These are phyloP conservation scores for Penicillium sp. DNA, from an alignment of 2,329 filamentous ascomycete species.

Conservation along the genomic window DNA sequence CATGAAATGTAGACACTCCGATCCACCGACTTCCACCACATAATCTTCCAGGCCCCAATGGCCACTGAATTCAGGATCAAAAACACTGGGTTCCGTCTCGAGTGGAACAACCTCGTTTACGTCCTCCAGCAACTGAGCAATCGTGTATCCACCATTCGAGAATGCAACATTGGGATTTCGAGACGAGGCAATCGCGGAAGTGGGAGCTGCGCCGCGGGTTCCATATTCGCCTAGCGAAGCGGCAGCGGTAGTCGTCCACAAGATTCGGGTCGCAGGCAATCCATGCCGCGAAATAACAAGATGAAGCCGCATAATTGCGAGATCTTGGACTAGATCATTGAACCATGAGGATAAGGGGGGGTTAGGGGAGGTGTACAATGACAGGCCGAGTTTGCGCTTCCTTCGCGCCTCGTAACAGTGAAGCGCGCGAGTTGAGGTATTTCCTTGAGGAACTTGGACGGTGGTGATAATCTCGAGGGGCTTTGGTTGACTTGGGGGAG, in stretches of 20 bases:
- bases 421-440: background rate
- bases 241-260: slow-evolving; percentile 63
- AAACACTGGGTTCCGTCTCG: slow-evolving; percentile 58
- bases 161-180: slow-evolving; percentile 37
- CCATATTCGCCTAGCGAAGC: slow-evolving; percentile 12
- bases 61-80: slow-evolving; percentile 36
- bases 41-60: slow-evolving; percentile 91
- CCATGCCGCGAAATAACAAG: slow-evolving; percentile 71
- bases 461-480: no score
- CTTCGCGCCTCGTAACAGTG: background rate
- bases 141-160: slow-evolving; percentile 60
- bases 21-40: slow-evolving; percentile 76
- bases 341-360: background rate
- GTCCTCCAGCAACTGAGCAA: slow-evolving; percentile 74
- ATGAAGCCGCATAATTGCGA: slow-evolving; percentile 65
- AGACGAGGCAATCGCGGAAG: slow-evolving; percentile 37
- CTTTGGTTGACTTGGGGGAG: background rate
- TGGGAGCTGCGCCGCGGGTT: slow-evolving; percentile 23
- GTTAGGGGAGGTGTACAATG: background rate
- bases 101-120: slow-evolving; percentile 80
- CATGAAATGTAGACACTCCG: slow-evolving; percentile 87
- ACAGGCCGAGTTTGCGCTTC: background rate
- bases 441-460: background rate
- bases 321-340: slow-evolving; percentile 15
- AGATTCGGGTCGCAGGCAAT: slow-evolving; percentile 69